Conservation (phyloP, 176 grass and related monocot species). For the Lolium rigidum region DNA sequence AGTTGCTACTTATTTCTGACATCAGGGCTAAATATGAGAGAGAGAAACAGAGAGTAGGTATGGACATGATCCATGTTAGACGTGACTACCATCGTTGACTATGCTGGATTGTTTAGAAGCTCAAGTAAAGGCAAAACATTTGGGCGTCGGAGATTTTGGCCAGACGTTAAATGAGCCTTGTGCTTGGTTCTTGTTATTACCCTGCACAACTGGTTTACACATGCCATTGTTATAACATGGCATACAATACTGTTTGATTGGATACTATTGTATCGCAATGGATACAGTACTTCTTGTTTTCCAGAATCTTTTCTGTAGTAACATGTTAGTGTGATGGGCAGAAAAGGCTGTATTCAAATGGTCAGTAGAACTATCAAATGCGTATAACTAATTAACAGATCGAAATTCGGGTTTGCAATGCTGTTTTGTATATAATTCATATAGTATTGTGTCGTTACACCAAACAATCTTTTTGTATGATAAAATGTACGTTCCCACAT, state of each 20-base stretch:
- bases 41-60: background rate
- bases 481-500: background rate
- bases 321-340: background rate
- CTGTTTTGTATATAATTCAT: constrained; percentile 1
- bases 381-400: background rate
- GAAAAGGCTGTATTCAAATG: background rate
- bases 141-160: background rate
- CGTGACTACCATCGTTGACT: background rate
- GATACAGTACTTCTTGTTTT: background rate
- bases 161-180: background rate
- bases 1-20: background rate
- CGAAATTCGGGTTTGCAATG: background rate
- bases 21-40: background rate
- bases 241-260: background rate
- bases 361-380: background rate
- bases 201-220: background rate
- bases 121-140: background rate
- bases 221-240: constrained; percentile 7
- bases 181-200: background rate
- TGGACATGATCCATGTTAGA: background rate
- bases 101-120: background rate
- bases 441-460: background rate
- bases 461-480: background rate
- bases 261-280: background rate
- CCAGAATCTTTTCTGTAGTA: background rate